Base-by-base conservation (phyloP, 1,284 basidiomycete genomes). In the Ganoderma multipileum region DNA sequence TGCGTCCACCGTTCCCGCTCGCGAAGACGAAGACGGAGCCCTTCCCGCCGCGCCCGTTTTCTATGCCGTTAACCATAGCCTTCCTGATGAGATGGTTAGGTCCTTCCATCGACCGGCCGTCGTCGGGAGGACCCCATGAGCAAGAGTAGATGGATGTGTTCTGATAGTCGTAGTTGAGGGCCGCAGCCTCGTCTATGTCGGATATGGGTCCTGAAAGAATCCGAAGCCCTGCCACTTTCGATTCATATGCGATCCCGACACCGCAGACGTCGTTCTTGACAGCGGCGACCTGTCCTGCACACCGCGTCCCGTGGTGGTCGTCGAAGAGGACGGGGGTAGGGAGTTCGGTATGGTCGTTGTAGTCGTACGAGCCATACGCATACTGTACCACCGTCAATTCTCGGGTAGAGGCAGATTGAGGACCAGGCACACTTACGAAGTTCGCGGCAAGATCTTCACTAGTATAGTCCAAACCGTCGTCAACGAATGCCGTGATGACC, bases 1-100 rank as follows among this genome's bases (percentile, higher is more conserved):
- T 87, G 3, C 89, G 88, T 30, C 95, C 98, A 28, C 98, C 98
- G 78, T 99, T 99, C 0, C 98, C 98, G 68, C 96, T 97, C 1
- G 98, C 98, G 80, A 99, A 99, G 44, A 99, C 98, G 76, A 95
- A 99, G 72, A 99, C 85, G 54, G 93, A 96, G 2, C 98, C 98
- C 77, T 95, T 96, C 28, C 97, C 96, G 54, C 83, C 87, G 61
- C 98, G 89, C 5, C 98, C 98, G 63, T 95, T 93, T 80, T 95
- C 92, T 55, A 98, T 90, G 23, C 98, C 98, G 76, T 99, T 98
- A 28, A 99, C 84, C 75, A 99, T 91, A 6, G 98, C 95, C 79
- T 98, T 98, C 79, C 95, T 89, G 76, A 99, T 98, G 59, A 99
- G 84, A 73, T 95, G 93, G 36, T 90, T 90, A 1, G 98, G 98